Percentiles rank a stretch among this genome's conserved stretches.
Conservation (phyloP, 2,329 filamentous ascomycete genomes). For the Fusarium poae region DNA sequence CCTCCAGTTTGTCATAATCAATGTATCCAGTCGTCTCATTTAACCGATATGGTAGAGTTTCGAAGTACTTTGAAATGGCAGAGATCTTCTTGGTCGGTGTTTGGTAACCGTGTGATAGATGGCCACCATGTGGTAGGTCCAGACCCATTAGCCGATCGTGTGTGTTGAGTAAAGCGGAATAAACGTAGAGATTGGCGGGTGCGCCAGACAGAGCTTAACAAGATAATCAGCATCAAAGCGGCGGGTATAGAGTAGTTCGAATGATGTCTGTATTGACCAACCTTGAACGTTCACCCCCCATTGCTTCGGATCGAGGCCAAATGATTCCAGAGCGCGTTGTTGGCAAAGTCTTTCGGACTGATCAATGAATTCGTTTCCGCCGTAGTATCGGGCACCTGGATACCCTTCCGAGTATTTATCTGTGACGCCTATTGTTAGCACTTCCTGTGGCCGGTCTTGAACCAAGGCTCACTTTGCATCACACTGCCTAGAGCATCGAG, state of each 20-base stretch:
- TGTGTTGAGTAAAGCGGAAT: constrained; percentile 90
- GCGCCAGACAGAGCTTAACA: constrained; percentile 79
- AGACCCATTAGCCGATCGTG: constrained; percentile 98
- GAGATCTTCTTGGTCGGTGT: constrained; percentile 95
- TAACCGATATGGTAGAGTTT: constrained; percentile 94
- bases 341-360: constrained; percentile 91
- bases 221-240: constrained; percentile 24
- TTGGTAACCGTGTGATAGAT: constrained; percentile 97
- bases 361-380: constrained; percentile 96
- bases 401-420: constrained; percentile 99
- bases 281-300: constrained; percentile 98
- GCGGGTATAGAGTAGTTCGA: neutral
- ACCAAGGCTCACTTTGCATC: constrained; percentile 81
- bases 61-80: constrained; percentile 98
- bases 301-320: constrained; percentile 83
- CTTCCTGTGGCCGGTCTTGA: constrained; percentile 4
- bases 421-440: constrained; percentile 50
- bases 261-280: constrained; percentile 57
- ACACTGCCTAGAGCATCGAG: constrained; percentile 92
- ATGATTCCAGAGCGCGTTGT: constrained; percentile 87
- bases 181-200: constrained; percentile 88
- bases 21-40: constrained; percentile 92
- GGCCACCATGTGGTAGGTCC: constrained; percentile 94
- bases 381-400: constrained; percentile 95
- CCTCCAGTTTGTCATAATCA: constrained; percentile 92